phyloP scores from a whole-genome alignment of 306 rosid genomes.

The Malus fusca region DNA sequence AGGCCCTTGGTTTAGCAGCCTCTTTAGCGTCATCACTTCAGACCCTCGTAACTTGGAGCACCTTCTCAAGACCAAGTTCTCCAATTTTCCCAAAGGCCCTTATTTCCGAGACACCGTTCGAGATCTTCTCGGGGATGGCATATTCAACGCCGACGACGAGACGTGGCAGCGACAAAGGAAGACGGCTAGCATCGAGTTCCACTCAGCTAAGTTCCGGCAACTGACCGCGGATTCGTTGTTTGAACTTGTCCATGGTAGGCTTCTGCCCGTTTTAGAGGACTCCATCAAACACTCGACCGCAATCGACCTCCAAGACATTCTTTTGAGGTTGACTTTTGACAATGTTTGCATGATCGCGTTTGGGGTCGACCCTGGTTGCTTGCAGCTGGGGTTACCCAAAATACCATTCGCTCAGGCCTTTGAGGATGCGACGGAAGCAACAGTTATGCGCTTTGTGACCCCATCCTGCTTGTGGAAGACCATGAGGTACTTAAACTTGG shows the following conservation, averaged over 20 bases:
- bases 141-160: constrained; percentile 69
- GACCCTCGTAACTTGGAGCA: constrained; percentile 86
- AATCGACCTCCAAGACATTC: constrained; percentile 72
- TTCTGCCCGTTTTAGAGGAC: constrained; percentile 47
- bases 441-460: constrained; percentile 56
- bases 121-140: constrained; percentile 81
- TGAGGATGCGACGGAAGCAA: constrained; percentile 84
- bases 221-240: constrained; percentile 50
- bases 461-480: constrained; percentile 58
- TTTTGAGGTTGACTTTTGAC: constrained; percentile 74
- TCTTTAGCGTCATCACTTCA: constrained; percentile 55
- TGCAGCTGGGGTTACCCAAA: constrained; percentile 35
- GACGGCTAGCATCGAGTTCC: constrained; percentile 83
- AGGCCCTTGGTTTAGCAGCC: constrained; percentile 67
- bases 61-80: constrained; percentile 74
- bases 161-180: constrained; percentile 83
- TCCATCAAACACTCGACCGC: constrained; percentile 12
- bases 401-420: constrained; percentile 83
- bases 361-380: constrained; percentile 91
- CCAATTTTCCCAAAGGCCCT: constrained; percentile 63
- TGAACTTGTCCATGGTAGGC: constrained; percentile 63
- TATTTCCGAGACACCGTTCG: constrained; percentile 53
- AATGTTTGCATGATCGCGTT: constrained; percentile 90
- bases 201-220: constrained; percentile 60
- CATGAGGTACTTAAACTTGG: constrained; percentile 66